Evolutionary conservation across 2,329 filamentous ascomycete genomes (phyloP).

Genomic region (Pyricularia sp.): DNA sequence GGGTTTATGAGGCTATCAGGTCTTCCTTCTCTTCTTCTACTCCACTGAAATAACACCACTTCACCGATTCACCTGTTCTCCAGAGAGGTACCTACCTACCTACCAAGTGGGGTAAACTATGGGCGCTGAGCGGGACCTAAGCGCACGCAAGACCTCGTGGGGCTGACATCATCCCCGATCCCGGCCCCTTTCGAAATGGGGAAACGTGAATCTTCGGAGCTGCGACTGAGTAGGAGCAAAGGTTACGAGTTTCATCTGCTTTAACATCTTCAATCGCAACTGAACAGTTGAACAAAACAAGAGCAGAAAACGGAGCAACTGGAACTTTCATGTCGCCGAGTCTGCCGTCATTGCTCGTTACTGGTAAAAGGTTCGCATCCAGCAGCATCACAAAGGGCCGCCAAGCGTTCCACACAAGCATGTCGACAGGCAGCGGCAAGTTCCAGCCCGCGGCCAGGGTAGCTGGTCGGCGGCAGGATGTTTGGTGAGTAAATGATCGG

Average conservation of each 20-base stretch:
- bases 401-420: slow-evolving; percentile 15
- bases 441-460: slow-evolving; percentile 26
- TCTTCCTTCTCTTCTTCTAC: too few relatives aligned
- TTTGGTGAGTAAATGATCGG: slow-evolving; percentile 18
- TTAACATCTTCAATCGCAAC: background rate
- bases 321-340: background rate
- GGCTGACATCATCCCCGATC: background rate
- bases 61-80: too few relatives aligned
- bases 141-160: slow-evolving; percentile 1
- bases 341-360: background rate
- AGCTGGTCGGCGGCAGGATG: slow-evolving; percentile 25
- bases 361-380: background rate
- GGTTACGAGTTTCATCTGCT: background rate
- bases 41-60: too few relatives aligned
- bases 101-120: too few relatives aligned
- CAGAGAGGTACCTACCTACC: too few relatives aligned
- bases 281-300: background rate
- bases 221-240: background rate
- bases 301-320: background rate
- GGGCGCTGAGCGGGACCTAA: background rate
- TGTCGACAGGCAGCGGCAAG: slow-evolving; percentile 18
- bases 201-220: background rate
- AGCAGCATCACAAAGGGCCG: background rate
- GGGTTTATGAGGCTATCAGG: too few relatives aligned
- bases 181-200: background rate